A percentile compares a stretch with the other conserved stretches of the same genome.
Conservation (phyloP, 192 early-diverging fungal genomes). For the Entomortierella parvispora region DNA sequence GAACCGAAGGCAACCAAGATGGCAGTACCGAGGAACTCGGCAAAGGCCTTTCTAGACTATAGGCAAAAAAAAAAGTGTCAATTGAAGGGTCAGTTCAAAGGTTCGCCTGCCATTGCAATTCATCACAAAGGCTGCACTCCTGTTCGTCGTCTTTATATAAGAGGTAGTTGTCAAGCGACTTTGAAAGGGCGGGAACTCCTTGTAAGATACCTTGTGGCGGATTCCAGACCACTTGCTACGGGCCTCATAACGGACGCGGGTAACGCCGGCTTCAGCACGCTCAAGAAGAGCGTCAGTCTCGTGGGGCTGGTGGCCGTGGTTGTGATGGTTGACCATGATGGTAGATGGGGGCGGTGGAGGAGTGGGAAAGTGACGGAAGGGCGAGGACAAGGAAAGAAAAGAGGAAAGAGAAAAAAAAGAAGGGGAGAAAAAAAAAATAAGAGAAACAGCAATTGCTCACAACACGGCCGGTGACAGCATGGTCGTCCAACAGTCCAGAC, state of each 20-base stretch:
- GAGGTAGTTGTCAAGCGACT: no score
- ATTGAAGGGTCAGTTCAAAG: no score
- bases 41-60: slow-evolving; percentile 60
- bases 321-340: neutral
- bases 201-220: slow-evolving; percentile 43
- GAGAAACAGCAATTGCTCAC: neutral
- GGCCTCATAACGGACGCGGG: slow-evolving; percentile 21
- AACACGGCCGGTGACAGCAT: no score
- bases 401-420: slow-evolving; percentile 1
- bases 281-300: slow-evolving; percentile 52
- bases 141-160: no score
- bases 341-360: neutral
- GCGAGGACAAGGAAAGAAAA: slow-evolving; percentile 1
- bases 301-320: slow-evolving; percentile 22
- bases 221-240: slow-evolving; percentile 44
- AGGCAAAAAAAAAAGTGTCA: neutral
- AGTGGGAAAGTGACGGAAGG: slow-evolving; percentile 2
- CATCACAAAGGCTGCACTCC: no score
- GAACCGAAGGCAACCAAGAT: slow-evolving; percentile 72
- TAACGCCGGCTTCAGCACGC: slow-evolving; percentile 29
- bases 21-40: slow-evolving; percentile 81
- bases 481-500: no score
- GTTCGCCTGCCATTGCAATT: no score
- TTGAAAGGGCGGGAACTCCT: neutral
- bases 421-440: slow-evolving; percentile 9